phyloP scores from a whole-genome alignment of 495 filamentous ascomycete species.

The Pyrenopolyporus hunteri region DNA sequence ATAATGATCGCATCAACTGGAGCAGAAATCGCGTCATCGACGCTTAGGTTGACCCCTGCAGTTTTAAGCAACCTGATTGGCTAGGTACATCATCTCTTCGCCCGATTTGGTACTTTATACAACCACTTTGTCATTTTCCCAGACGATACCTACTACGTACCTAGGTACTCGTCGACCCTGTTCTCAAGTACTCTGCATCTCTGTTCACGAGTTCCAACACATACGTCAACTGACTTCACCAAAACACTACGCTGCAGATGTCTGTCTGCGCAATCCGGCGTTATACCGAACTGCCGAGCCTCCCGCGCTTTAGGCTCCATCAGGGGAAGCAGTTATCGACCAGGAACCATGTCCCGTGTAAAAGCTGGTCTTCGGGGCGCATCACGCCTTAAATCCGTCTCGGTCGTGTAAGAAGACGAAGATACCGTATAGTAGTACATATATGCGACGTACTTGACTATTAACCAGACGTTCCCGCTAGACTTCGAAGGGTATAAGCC shows the following conservation, averaged over 20 bases:
- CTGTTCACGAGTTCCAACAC: not conserved
- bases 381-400: not conserved
- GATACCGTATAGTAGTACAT: not conserved
- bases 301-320: not conserved
- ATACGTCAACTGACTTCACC: not conserved
- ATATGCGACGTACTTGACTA: not conserved
- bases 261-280: no score
- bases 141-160: no score
- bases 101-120: conserved; percentile 24
- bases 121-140: conserved; percentile 8
- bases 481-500: conserved; percentile 20
- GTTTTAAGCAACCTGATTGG: conserved; percentile 22
- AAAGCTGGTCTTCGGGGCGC: conserved; percentile 11
- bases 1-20: conserved; percentile 29
- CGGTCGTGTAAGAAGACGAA: not conserved
- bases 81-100: not conserved
- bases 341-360: not conserved
- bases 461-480: conserved; percentile 18
- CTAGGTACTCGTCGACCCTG: not conserved
- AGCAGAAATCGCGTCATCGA: conserved; percentile 29
- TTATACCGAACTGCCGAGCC: conserved; percentile 19
- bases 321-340: not conserved
- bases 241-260: no score
- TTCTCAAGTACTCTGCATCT: not conserved
- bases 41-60: conserved; percentile 16